These are phyloP conservation scores for Aspergillus conjunctus DNA, from an alignment of 495 filamentous ascomycete species.

Conservation along the genomic window DNA sequence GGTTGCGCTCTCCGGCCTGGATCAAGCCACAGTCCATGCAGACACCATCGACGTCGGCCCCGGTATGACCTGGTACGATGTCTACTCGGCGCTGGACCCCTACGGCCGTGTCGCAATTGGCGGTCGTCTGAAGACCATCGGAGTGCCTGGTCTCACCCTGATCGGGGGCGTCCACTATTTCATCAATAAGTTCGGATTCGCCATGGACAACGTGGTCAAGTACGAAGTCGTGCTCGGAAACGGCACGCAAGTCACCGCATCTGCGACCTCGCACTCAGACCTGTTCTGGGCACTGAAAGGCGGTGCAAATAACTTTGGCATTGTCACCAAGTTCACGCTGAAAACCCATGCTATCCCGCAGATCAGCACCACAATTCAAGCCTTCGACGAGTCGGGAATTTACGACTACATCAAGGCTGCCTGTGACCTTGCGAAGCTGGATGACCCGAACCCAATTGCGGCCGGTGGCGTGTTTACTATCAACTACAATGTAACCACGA, in stretches of 20 bases:
- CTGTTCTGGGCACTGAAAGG: slow-evolving; percentile 46
- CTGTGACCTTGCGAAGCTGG: slow-evolving; percentile 21
- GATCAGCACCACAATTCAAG: slow-evolving; percentile 36
- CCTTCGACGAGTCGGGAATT: slow-evolving; percentile 34
- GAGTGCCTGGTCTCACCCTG: slow-evolving; percentile 33
- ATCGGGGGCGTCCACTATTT: slow-evolving; percentile 37
- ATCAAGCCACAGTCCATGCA: slow-evolving; percentile 21
- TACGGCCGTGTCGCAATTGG: slow-evolving; percentile 48
- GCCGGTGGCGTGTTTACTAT: slow-evolving; percentile 30
- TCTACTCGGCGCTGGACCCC: slow-evolving; percentile 40
- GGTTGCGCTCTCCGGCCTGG: slow-evolving; percentile 23
- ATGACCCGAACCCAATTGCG: slow-evolving; percentile 26
- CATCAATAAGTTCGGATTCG: slow-evolving; percentile 34
- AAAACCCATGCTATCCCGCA: slow-evolving; percentile 46
- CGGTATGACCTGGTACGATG: slow-evolving; percentile 44
- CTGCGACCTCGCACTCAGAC: slow-evolving; percentile 26
- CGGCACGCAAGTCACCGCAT: slow-evolving; percentile 32
- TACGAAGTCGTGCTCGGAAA: slow-evolving; percentile 39
- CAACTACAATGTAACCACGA: slow-evolving; percentile 29
- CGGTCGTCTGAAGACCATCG: slow-evolving; percentile 47
- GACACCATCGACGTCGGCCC: slow-evolving; percentile 36
- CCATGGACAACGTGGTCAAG: slow-evolving; percentile 34
- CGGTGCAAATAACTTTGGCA: slow-evolving; percentile 45
- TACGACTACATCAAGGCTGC: slow-evolving; percentile 26
- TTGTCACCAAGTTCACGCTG: slow-evolving; percentile 50